A percentile compares a stretch with the other conserved stretches of the same genome.
Conservation (phyloP, 345 rosid species). For the Heritiera fomes region DNA sequence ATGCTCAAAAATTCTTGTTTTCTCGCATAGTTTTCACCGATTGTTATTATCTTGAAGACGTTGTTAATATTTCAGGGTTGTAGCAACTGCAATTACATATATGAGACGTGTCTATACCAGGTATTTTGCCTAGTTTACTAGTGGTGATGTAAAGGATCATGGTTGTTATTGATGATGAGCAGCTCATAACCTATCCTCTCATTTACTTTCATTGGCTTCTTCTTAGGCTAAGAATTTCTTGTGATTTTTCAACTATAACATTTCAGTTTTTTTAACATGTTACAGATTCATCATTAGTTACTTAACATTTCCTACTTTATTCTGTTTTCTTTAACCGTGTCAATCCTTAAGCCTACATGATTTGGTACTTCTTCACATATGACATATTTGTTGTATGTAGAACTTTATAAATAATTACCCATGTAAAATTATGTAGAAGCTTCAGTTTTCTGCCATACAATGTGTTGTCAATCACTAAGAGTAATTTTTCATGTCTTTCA, state of each 20-base stretch:
- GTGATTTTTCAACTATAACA: neutral
- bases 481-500: conserved; percentile 34
- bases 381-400: neutral
- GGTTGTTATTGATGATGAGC: neutral
- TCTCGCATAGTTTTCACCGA: conserved; percentile 3
- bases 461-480: conserved; percentile 18
- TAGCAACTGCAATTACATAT: conserved; percentile 87
- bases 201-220: neutral
- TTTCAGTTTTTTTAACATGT: neutral
- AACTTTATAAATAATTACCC: neutral
- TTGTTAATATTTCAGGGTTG: conserved; percentile 62
- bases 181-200: conserved; percentile 10
- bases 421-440: neutral
- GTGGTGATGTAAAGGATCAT: neutral
- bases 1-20: neutral
- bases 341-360: conserved; percentile 2
- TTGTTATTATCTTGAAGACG: conserved; percentile 7
- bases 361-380: neutral
- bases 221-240: neutral
- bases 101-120: conserved; percentile 96
- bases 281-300: neutral
- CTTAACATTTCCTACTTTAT: neutral
- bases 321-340: neutral
- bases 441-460: neutral
- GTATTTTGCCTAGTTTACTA: conserved; percentile 35